Percentiles rank a stretch among this genome's conserved stretches.
These are phyloP conservation scores for Coprinopsis cinerea DNA, from an alignment of 768 basidiomycete genomes.

Conservation along the genomic window DNA sequence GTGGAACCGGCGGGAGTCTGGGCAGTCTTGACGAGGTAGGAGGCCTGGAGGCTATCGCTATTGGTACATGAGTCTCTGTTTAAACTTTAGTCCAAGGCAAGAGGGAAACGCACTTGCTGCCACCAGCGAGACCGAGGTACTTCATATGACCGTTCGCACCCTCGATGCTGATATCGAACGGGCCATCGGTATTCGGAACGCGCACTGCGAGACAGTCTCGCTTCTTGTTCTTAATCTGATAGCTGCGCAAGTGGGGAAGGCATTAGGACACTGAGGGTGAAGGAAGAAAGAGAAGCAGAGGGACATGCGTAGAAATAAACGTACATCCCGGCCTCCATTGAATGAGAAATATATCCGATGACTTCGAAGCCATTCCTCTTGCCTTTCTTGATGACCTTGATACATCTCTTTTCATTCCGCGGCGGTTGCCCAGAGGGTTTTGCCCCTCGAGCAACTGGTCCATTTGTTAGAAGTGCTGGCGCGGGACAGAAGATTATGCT, in stretches of 20 bases:
- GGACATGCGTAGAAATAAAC: not conserved
- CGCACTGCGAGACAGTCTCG: not conserved
- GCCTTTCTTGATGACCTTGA: slow-evolving; percentile 7
- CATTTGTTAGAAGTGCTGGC: not conserved
- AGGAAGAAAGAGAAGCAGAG: not conserved
- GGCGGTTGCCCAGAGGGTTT: not conserved
- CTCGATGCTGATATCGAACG: slow-evolving; percentile 6
- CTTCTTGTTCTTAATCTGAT: not conserved
- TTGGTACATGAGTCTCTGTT: not conserved
- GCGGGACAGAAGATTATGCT: not conserved
- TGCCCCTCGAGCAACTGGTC: not conserved
- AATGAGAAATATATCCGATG: not conserved
- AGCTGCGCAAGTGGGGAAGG: not conserved
- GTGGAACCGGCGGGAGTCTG: not conserved
- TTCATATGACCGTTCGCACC: not conserved
- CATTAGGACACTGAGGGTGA: not conserved
- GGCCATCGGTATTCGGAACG: not conserved
- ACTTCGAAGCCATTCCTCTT: not conserved
- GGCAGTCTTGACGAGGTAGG: slow-evolving; percentile 2
- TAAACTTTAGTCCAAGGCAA: not conserved
- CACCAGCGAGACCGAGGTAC: slow-evolving; percentile 6
- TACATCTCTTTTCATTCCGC: not conserved
- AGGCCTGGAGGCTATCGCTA: not conserved
- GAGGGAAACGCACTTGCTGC: not conserved
- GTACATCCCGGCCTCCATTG: not conserved